A percentile compares a stretch with the other conserved stretches of the same genome.
These are phyloP conservation scores for Uronychia binucleata DNA, from an alignment of 73 alveolate species.

Conservation along the genomic window DNA sequence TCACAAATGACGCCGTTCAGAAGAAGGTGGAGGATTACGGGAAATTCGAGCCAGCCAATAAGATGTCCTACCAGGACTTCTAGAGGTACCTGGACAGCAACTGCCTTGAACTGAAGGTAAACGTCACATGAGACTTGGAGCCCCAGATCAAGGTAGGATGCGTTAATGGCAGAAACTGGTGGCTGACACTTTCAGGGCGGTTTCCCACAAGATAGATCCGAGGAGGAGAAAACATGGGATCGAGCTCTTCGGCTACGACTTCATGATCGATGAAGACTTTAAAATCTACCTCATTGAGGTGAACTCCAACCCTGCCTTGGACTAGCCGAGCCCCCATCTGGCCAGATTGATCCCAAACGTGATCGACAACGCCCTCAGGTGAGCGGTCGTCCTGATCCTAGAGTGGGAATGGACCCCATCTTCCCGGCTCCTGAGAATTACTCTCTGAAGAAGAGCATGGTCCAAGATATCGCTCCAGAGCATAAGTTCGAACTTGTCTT, in stretches of 20 bases:
- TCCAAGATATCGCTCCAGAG: conserved; percentile 2
- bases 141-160: conserved; percentile 67
- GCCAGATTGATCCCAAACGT: background rate
- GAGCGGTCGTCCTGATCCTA: background rate
- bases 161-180: background rate
- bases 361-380: background rate
- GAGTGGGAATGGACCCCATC: conserved; percentile 53
- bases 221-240: background rate
- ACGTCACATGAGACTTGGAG: conserved; percentile 73
- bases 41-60: conserved; percentile 95
- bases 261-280: conserved; percentile 63
- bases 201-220: conserved; percentile 5
- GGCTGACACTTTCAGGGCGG: conserved; percentile 16
- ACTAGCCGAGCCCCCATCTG: conserved; percentile 16
- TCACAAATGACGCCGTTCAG: conserved; percentile 97
- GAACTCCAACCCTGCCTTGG: conserved; percentile 69
- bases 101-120: conserved; percentile 38
- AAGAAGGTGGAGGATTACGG: conserved; percentile 93
- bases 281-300: conserved; percentile 80
- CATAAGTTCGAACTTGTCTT: background rate
- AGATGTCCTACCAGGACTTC: conserved; percentile 83
- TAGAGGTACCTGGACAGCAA: conserved; percentile 82
- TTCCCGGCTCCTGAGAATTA: conserved; percentile 38
- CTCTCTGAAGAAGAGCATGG: background rate
- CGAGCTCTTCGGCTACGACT: conserved; percentile 20